A percentile compares a stretch with the other conserved stretches of the same genome.
Conservation (phyloP, 176 grass and related monocot genomes). For the Oryza meridionalis region DNA sequence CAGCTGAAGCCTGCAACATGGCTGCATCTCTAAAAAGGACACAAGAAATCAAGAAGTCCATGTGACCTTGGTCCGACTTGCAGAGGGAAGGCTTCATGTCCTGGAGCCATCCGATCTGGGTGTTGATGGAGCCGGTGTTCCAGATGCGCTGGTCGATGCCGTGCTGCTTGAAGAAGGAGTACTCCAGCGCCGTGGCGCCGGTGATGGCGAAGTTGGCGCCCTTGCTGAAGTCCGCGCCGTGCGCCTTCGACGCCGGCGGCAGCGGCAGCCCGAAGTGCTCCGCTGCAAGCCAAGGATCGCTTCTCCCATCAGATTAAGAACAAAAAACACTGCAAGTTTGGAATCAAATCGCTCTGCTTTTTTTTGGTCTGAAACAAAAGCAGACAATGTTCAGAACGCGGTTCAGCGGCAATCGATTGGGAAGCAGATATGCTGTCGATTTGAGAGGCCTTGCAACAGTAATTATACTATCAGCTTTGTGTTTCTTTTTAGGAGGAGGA, state of each 20-base stretch:
- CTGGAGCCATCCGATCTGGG: constrained; percentile 89
- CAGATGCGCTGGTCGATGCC: constrained; percentile 71
- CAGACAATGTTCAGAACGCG: neutral
- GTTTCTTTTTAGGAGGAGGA: neutral
- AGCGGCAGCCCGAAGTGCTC: constrained; percentile 82
- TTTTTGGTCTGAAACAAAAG: constrained; percentile 8
- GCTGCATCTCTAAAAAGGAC: neutral
- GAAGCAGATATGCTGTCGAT: neutral
- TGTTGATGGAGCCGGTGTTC: constrained; percentile 87
- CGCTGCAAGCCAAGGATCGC: constrained; percentile 40
- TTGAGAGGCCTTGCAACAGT: neutral
- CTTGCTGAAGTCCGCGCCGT: constrained; percentile 55
- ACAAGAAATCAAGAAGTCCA: neutral
- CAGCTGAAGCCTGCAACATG: too few relatives aligned
- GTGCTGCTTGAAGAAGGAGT: constrained; percentile 72
- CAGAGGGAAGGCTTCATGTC: constrained; percentile 84
- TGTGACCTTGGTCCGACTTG: constrained; percentile 56
- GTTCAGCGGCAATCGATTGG: neutral
- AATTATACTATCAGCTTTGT: neutral
- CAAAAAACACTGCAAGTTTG: neutral
- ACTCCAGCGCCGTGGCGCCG: constrained; percentile 68
- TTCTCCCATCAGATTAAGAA: neutral
- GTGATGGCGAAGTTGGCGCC: constrained; percentile 89
- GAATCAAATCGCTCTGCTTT: neutral
- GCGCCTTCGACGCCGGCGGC: constrained; percentile 70